phyloP scores from a whole-genome alignment of 164 flowering plant genomes.

The Annona squamosa region DNA sequence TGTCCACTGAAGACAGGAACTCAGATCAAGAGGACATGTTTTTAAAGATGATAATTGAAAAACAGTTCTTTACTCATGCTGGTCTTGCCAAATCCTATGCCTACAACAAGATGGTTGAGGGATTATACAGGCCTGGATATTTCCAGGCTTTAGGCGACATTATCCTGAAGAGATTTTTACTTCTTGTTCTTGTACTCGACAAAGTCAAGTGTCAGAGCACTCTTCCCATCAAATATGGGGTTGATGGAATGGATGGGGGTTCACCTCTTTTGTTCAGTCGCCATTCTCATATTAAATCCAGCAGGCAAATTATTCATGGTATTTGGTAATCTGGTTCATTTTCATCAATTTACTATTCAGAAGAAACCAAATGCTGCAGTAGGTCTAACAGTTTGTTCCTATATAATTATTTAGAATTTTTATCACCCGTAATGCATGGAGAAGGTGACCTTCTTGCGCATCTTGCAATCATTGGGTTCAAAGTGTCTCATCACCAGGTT shows the following conservation, averaged over 20 bases:
- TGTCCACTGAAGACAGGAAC: slow-evolving; percentile 39
- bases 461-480: slow-evolving; percentile 76
- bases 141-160: slow-evolving; percentile 74
- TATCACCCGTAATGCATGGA: slow-evolving; percentile 90
- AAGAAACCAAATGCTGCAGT: not conserved
- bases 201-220: slow-evolving; percentile 70
- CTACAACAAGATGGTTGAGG: slow-evolving; percentile 87
- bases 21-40: slow-evolving; percentile 63
- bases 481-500: slow-evolving; percentile 79
- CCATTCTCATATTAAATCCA: slow-evolving; percentile 60
- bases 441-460: slow-evolving; percentile 91
- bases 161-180: slow-evolving; percentile 73
- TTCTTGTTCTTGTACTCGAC: slow-evolving; percentile 83
- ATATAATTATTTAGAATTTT: slow-evolving; percentile 47
- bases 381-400: slow-evolving; percentile 5
- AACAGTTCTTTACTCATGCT: slow-evolving; percentile 64
- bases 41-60: slow-evolving; percentile 73
- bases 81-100: slow-evolving; percentile 74
- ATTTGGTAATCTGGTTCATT: slow-evolving; percentile 9
- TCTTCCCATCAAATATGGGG: slow-evolving; percentile 80
- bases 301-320: slow-evolving; percentile 74
- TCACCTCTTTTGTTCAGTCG: slow-evolving; percentile 68
- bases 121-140: slow-evolving; percentile 85
- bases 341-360: not conserved
- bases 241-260: slow-evolving; percentile 96